These are phyloP conservation scores for Hypomontagnella submonticulosa DNA, from an alignment of 495 filamentous ascomycete species.

Conservation along the genomic window DNA sequence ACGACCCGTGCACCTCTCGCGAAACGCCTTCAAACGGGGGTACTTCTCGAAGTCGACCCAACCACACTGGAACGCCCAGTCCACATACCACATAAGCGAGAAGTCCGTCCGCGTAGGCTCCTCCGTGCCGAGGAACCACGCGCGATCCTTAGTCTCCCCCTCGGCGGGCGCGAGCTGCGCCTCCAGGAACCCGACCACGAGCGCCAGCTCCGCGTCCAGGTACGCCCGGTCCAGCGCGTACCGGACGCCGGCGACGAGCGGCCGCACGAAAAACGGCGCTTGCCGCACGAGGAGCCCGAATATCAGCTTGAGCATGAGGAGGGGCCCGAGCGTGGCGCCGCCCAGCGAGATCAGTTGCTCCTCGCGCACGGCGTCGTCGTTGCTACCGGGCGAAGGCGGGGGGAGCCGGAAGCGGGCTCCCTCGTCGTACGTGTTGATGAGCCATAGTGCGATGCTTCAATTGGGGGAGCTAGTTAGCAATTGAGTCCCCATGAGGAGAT, in stretches of 20 bases:
- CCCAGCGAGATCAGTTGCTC: conserved; percentile 38
- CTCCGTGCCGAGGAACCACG: conserved; percentile 38
- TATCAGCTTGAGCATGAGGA: conserved; percentile 27
- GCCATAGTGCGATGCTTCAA: conserved; percentile 35
- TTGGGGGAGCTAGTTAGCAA: no score
- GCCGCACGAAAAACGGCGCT: conserved; percentile 30
- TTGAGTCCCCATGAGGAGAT: no score
- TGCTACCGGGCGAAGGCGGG: not conserved
- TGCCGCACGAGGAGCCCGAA: conserved; percentile 9
- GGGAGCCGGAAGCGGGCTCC: conserved; percentile 30
- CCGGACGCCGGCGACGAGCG: not conserved
- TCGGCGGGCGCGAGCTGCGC: conserved; percentile 20
- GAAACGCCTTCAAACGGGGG: conserved; percentile 37
- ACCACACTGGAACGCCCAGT: conserved; percentile 32
- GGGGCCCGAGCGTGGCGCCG: conserved; percentile 18
- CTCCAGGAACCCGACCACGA: conserved; percentile 20
- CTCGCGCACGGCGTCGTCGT: conserved; percentile 43
- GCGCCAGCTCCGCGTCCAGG: conserved; percentile 27
- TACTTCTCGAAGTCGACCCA: conserved; percentile 43
- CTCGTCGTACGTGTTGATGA: conserved; percentile 41
- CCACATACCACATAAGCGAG: conserved; percentile 39
- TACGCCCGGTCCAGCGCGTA: conserved; percentile 15
- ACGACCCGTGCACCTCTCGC: conserved; percentile 33
- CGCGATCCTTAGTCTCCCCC: conserved; percentile 5
- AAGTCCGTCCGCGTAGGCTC: conserved; percentile 42